Base-by-base conservation (phyloP, 164 flowering plant genomes). In the Liriodendron chinense region DNA sequence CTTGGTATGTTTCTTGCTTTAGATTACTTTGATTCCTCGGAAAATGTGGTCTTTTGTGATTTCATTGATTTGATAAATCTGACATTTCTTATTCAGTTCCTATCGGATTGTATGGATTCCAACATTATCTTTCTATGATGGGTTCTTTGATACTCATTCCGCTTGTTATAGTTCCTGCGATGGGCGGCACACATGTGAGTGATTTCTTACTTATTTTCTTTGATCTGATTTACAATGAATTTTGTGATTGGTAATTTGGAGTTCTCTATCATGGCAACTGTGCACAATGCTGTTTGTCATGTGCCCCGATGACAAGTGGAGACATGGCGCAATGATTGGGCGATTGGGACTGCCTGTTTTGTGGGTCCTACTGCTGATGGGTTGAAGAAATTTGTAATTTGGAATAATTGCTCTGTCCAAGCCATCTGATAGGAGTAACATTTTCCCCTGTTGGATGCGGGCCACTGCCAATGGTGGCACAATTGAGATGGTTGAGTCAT, bases 61-160 rank as follows among this genome's bases (percentile, higher is more conserved):
- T 72, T 61, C 34, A 12, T 43, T 73, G 24, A 49, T 22, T 84
- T 84, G 18, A 12, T 53, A 16, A 53, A 12, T 53, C 18, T 53
- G 59, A 53, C 59, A 53, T 16, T 12, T 53, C 9, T 53, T 53
- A 13, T 74, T 25, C 96, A 96, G 99, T 96, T 81, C 97, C 98
- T 0, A 94, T 94, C 81, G 95, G 95, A 73, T 74, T 96, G 13
- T 94, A 94, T 76, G 99, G 99, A 23, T 78, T 96, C 67, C 99
- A 96, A 82, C 99, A 96, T 82, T 96, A 82, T 71, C 62, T 96
- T 68, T 96, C 99, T 1, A 94, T 94, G 63, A 74, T 96, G 87
- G 98, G 97, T 59, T 96, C 99, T 49, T 80, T 96, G 83, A 84
- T 96, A 78, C 94, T 96, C 10, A 87, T 91, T 79, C 99, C 99